Base-by-base conservation (phyloP, 352 stramenopile species). In the Globisporangium cylindrosporum region DNA sequence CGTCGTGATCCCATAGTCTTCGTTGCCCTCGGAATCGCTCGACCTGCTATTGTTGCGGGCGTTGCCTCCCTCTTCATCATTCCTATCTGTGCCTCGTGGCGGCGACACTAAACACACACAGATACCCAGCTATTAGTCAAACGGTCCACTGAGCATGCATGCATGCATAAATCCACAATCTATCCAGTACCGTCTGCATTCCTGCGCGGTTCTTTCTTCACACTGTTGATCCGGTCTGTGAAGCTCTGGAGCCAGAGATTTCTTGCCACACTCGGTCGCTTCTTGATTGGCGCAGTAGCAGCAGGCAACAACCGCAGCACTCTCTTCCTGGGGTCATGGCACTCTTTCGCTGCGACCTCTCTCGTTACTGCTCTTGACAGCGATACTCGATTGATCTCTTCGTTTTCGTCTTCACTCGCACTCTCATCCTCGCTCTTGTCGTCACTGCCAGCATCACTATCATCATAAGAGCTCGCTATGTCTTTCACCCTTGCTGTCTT, bases 1-100 rank as follows among this genome's bases (percentile, higher is more conserved):
- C 4, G 64, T 69, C 46, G 55, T 69, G 20, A 64, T 24, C 38
- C 64, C 64, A 32, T 22, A 64, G 64, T 59, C 55, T 9, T 22
- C 63, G 36, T 68, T n/a, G 9, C 18, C 25, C 3, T 66, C 60
- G 3, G 27, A 66, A 15, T 57, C 27, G 22, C 18, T 48, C 25
- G n/a, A 48, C 15, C 22, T n/a, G 49, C 7, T 66, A 1, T 27
- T 12, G 60, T 32, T 20, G 49, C 6, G 57, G 6, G n/a, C 10
- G 46, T 32, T 22, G 46, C 20, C 9, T 49, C 15, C 27, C 20
- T 15, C 29, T 12, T 22, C 24, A 15, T n/a, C 18, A 61, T 46
- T 22, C 22, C 8, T 18, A 27, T 46, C 27, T 46, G 20, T 27
- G 18, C 8, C 29, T 46, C 29, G 9, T 46, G 7, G 7, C 27